phyloP scores from a whole-genome alignment of 2,329 filamentous ascomycete species.

The Colletotrichum salicis region DNA sequence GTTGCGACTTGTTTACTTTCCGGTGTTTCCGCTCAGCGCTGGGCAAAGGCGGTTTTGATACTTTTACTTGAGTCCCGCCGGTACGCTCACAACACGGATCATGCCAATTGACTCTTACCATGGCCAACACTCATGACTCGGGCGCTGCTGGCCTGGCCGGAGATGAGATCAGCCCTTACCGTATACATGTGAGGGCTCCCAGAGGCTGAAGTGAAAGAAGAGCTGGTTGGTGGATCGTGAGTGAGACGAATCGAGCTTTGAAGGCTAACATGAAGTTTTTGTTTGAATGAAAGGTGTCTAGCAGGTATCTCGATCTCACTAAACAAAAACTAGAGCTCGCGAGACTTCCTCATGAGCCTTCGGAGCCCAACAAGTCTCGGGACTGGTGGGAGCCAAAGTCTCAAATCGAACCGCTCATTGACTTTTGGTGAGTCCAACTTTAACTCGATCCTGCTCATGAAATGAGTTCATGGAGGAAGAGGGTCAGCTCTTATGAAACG shows the following conservation, averaged over 20 bases:
- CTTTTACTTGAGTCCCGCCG: not conserved
- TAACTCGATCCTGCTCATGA: not conserved
- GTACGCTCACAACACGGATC: not conserved
- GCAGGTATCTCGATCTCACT: conserved; percentile 74
- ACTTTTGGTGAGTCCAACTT: conserved; percentile 65
- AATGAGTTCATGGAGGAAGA: not conserved
- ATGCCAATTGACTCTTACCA: conserved; percentile 7
- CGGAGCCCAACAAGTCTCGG: conserved; percentile 54
- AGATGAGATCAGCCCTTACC: conserved; percentile 65
- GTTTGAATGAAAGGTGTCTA: conserved; percentile 64
- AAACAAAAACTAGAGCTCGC: conserved; percentile 74
- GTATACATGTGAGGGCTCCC: conserved; percentile 62
- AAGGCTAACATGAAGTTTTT: conserved; percentile 41
- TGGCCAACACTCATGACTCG: conserved; percentile 15
- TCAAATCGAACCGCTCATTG: conserved; percentile 71
- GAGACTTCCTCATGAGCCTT: conserved; percentile 69
- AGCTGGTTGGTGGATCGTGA: not conserved
- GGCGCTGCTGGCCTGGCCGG: conserved; percentile 37
- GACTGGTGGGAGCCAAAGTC: conserved; percentile 71
- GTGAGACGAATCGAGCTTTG: not conserved
- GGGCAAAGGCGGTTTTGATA: not conserved
- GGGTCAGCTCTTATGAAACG: not conserved
- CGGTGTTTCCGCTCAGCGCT: not conserved
- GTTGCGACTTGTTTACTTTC: not conserved
- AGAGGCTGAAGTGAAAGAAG: not conserved